These are phyloP conservation scores for Plenodomus tracheiphilus DNA, from an alignment of 2,329 filamentous ascomycete species.

Conservation along the genomic window DNA sequence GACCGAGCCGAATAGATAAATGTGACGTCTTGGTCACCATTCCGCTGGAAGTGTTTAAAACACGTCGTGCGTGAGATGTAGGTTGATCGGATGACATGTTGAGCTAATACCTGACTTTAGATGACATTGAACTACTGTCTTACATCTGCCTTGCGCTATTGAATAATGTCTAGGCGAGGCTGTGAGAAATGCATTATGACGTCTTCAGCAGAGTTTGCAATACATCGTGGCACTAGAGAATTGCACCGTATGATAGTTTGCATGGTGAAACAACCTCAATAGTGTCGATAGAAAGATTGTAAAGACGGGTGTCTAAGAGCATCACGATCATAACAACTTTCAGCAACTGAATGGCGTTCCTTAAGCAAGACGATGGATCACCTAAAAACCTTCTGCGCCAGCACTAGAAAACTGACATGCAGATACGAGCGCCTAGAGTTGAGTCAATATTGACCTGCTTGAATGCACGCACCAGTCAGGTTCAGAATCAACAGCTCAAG, in stretches of 20 bases:
- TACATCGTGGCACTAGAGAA: not conserved
- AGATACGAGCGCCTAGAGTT: slow-evolving; percentile 15
- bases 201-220: not conserved
- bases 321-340: not conserved
- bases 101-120: not conserved
- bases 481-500: not conserved
- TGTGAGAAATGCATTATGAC: not conserved
- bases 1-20: not conserved
- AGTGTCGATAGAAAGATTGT: not conserved
- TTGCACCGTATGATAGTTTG: not conserved
- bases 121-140: not conserved
- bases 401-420: not conserved
- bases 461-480: slow-evolving; percentile 6
- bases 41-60: not conserved
- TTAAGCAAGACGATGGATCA: not conserved
- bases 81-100: not conserved
- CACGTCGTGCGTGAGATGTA: not conserved
- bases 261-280: not conserved
- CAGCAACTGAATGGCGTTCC: not conserved
- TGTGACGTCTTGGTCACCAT: not conserved
- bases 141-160: not conserved
- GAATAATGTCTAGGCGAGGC: not conserved
- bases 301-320: too few species aligned
- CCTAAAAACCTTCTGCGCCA: not conserved
- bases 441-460: slow-evolving; percentile 22